Evolutionary conservation across 805 yeast species (phyloP), one percentile per base, ranked within the genome.

Genomic region (Candida caryicola): DNA sequence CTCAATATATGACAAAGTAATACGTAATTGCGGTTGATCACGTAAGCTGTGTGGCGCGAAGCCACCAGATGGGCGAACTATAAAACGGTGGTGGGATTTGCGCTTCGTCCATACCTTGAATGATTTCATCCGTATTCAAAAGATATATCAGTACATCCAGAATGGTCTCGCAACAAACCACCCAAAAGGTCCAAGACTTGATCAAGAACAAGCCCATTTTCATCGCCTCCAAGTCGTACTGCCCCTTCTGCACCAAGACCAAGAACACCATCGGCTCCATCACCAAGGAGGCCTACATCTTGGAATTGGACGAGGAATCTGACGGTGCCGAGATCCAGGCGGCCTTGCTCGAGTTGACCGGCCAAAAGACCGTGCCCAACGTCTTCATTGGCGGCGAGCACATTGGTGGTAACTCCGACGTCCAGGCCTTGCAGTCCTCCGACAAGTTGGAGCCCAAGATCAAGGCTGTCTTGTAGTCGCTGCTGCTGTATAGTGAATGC

Each of bases 341-440:
- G 34, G 95, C 95, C 49, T 73, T 91, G 44, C 62, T 59, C 37
- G 79, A 83, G 58, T 63, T 88, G 43, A 85, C 95, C 28, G 93
- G 95, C 43, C 98, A 91, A 73, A 76, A 81, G 50, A 88, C 97
- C 28, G 98, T 91, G 45, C 99, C 99, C 46, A 89, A 85, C 61
- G 76, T 91, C 51, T 91, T 84, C 69, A 88, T 91, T 60, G 81
- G 74, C 33, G 96, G 96, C 44, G 76, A 90, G 66, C 96, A 89
- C 71, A 79, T 91, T 55, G 99, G 99, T 44, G 99, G 99, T 45
- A 87, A 89, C 76, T 82, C 90, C 28, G 96, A 87, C 51, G 70
- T 91, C 47, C 95, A 89, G 66, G 71, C 75, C 37, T 74, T 90
- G 60, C 72, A 77, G 50, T 71, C 79, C 17, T 52, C 62, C 32